These are phyloP conservation scores for Escallonia rubra DNA, from an alignment of 129 eudicot genomes.

Conservation along the genomic window DNA sequence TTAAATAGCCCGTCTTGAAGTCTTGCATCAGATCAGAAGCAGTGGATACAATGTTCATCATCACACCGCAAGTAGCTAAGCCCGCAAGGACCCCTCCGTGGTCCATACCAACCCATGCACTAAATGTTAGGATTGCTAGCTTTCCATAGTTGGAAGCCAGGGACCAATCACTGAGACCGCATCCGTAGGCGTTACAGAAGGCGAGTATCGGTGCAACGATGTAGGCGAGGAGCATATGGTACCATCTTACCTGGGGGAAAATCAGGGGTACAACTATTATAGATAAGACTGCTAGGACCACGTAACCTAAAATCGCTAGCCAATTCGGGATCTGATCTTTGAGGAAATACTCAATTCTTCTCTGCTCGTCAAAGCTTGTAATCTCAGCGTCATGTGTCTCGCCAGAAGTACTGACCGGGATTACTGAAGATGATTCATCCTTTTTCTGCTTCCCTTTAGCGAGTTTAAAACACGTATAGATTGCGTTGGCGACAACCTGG, in stretches of 20 bases:
- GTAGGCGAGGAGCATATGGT: slow-evolving; percentile 47
- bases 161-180: slow-evolving; percentile 74
- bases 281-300: slow-evolving; percentile 34
- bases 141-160: slow-evolving; percentile 69
- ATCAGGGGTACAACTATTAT: slow-evolving; percentile 36
- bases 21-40: slow-evolving; percentile 70
- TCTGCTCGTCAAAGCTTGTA: slow-evolving; percentile 33
- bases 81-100: slow-evolving; percentile 78
- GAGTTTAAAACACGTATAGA: background rate
- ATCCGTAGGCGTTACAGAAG: slow-evolving; percentile 72
- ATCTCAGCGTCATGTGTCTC: background rate
- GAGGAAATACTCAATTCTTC: slow-evolving; percentile 39
- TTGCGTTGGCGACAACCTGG: slow-evolving; percentile 22
- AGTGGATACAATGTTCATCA: slow-evolving; percentile 62
- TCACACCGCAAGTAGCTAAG: slow-evolving; percentile 70
- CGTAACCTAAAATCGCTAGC: slow-evolving; percentile 46
- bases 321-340: slow-evolving; percentile 51
- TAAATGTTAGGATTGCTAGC: slow-evolving; percentile 46
- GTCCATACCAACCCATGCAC: slow-evolving; percentile 50
- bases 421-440: background rate
- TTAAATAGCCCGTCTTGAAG: slow-evolving; percentile 61
- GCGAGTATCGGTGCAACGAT: slow-evolving; percentile 53
- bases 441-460: background rate
- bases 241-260: slow-evolving; percentile 64
- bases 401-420: background rate